Conservation (phyloP, 2,329 filamentous ascomycete genomes). For the Xylariaceae sp. region DNA sequence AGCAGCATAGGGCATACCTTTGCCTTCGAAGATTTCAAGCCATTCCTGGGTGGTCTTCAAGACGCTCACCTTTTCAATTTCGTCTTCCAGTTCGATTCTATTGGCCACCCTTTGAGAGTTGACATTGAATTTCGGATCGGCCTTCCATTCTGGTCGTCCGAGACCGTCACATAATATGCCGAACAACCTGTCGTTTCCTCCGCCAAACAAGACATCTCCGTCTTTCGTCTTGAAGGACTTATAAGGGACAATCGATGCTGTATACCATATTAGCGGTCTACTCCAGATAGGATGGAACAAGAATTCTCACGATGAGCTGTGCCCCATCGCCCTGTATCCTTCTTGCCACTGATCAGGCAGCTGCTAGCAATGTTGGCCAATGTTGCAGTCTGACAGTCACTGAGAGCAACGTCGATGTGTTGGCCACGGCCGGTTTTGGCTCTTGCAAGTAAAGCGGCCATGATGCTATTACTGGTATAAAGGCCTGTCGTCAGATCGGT, state of each 20-base stretch:
- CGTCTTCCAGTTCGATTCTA: constrained; percentile 68
- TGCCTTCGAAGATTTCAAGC: constrained; percentile 82
- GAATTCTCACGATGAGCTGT: constrained; percentile 81
- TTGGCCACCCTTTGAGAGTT: constrained; percentile 65
- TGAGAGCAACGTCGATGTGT: constrained; percentile 86
- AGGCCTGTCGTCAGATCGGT: constrained; percentile 93
- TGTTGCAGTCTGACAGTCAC: constrained; percentile 92
- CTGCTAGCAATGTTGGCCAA: constrained; percentile 94
- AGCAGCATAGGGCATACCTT: constrained; percentile 88
- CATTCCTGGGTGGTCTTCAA: constrained; percentile 83
- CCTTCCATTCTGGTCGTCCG: constrained; percentile 55
- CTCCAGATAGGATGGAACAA: not conserved
- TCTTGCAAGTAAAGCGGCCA: constrained; percentile 83
- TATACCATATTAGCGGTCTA: constrained; percentile 6
- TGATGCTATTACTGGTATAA: constrained; percentile 92
- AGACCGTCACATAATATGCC: constrained; percentile 60
- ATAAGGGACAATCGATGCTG: constrained; percentile 96
- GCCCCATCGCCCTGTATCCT: constrained; percentile 87
- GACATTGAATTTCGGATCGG: constrained; percentile 54
- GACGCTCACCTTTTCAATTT: constrained; percentile 72
- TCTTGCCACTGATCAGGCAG: constrained; percentile 79
- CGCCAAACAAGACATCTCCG: constrained; percentile 66
- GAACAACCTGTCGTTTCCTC: constrained; percentile 69
- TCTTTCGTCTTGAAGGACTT: constrained; percentile 74
- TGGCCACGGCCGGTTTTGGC: constrained; percentile 75